Evolutionary conservation across 495 filamentous ascomycete genomes (phyloP), one percentile per base, ranked within the genome.

Genomic region (Lophium mytilinum): DNA sequence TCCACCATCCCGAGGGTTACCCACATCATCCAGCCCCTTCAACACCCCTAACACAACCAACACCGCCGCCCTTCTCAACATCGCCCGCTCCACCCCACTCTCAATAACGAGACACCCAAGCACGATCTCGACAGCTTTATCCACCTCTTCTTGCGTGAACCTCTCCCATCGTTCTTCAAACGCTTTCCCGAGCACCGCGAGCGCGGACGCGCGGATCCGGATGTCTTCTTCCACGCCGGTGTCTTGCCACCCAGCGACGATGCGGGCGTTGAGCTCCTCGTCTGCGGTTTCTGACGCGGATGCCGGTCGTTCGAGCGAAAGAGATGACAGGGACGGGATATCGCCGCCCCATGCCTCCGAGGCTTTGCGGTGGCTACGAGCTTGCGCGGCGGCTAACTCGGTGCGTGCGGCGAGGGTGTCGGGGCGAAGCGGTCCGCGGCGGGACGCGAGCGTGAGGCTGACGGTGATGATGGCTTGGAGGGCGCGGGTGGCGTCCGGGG

Each of bases 191-290:
- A 93, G 74, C 15, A 95, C 79, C 5, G 85, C 87, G 0, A 95
- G 69, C 3, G 89, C 88, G 0, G 88, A 93, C 9, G 88, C 77
- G 6, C 90, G 82, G 37, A 90, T 77, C 12, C 90, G 78, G 1
- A 92, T 73, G 63, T 95, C 89, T 62, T 95, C 90, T 17, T 79
- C 75, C 0, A 80, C 77, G 1, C 82, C 79, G 50, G 79, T 85
- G 41, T 78, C 77, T 51, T 83, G 80, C 90, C 90, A 95, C 5
- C 86, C 86, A 5, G 76, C 71, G 1, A 94, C 76, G 37, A 94
- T 88, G 46, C 78, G 78, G 14, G 78, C 77, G 0, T 86, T 72
- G 10, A 49, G 37, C 42, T 66, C 63, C 9, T 42, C 19, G 21
- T 67, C 65, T 15, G 9, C 18, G 56, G 37, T 30, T 82, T 77